These are phyloP conservation scores for Irpex sp. DNA, from an alignment of 1,284 basidiomycete species.

Conservation along the genomic window DNA sequence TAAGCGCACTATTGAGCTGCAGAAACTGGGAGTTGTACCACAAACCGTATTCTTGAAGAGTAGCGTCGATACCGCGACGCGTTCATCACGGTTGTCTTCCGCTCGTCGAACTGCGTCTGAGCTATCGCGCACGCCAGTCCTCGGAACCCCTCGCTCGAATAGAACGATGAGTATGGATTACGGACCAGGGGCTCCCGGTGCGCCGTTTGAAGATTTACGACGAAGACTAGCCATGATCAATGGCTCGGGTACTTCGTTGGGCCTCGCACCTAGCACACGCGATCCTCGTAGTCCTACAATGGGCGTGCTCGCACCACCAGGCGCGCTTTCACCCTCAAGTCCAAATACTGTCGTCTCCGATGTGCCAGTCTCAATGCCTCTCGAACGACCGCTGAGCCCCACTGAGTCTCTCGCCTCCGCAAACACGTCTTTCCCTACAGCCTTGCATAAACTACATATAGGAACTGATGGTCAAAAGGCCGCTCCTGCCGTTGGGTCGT, in stretches of 20 bases:
- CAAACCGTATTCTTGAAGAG: conserved; percentile 91
- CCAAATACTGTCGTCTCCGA: conserved; percentile 33
- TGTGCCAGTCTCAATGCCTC: conserved; percentile 26
- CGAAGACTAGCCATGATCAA: conserved; percentile 69
- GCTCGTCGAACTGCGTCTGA: conserved; percentile 36
- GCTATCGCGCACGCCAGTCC: conserved; percentile 34
- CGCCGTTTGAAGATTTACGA: conserved; percentile 72
- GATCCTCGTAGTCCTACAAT: conserved; percentile 36
- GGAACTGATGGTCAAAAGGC: conserved; percentile 78
- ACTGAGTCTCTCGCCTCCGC: conserved; percentile 71
- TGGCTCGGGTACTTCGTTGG: conserved; percentile 60
- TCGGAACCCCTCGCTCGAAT: conserved; percentile 44
- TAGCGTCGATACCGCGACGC: conserved; percentile 38
- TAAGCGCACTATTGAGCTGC: conserved; percentile 56
- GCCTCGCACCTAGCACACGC: conserved; percentile 39
- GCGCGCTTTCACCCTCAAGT: conserved; percentile 23
- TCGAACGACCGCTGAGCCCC: conserved; percentile 63
- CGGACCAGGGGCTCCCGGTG: conserved; percentile 27
- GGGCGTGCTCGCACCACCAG: conserved; percentile 25
- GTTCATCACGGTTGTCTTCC: conserved; percentile 31
- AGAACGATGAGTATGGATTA: conserved; percentile 45
- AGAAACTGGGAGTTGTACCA: conserved; percentile 88
- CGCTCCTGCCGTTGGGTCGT: conserved; percentile 80
- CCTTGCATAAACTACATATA: conserved; percentile 57
- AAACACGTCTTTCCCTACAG: conserved; percentile 56